Conservation (phyloP, 2,329 filamentous ascomycete genomes). For the Hirsutella minnesotensis region DNA sequence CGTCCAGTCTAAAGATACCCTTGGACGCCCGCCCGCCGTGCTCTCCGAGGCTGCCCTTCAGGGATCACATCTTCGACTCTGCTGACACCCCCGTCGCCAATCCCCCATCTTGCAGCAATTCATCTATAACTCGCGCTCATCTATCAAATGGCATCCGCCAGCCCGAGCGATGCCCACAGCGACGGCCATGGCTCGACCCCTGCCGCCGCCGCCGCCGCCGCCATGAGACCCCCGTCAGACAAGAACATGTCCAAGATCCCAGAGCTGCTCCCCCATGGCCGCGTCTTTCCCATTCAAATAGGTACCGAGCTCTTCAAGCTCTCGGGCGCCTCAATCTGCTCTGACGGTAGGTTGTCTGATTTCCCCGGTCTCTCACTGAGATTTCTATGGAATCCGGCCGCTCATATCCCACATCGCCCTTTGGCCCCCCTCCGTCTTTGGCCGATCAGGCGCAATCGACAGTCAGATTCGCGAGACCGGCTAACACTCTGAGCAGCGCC, state of each 20-base stretch:
- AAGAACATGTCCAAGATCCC: constrained; percentile 36
- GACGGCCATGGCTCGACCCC: constrained; percentile 11
- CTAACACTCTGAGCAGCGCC: constrained; percentile 48
- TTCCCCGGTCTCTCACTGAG: not conserved
- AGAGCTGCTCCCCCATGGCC: constrained; percentile 52
- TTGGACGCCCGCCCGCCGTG: too few relatives aligned
- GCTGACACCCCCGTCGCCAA: not conserved
- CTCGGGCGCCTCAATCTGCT: constrained; percentile 61
- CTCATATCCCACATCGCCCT: not conserved
- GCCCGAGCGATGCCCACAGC: constrained; percentile 14
- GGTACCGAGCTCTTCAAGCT: constrained; percentile 61
- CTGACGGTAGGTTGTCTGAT: constrained; percentile 46
- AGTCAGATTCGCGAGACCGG: too few relatives aligned
- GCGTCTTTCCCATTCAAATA: constrained; percentile 65
- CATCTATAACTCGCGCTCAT: not conserved
- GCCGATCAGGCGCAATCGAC: too few relatives aligned
- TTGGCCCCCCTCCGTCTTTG: too few relatives aligned
- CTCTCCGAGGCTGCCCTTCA: too few relatives aligned
- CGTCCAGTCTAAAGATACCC: too few relatives aligned
- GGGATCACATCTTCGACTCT: too few relatives aligned
- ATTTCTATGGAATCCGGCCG: not conserved
- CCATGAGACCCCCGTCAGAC: constrained; percentile 13
- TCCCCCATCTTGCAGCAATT: not conserved
- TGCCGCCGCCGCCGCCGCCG: constrained; percentile 6
- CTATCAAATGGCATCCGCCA: constrained; percentile 14